Evolutionary conservation across 768 basidiomycete species (phyloP).

Genomic region (Lactifluus echinatus): DNA sequence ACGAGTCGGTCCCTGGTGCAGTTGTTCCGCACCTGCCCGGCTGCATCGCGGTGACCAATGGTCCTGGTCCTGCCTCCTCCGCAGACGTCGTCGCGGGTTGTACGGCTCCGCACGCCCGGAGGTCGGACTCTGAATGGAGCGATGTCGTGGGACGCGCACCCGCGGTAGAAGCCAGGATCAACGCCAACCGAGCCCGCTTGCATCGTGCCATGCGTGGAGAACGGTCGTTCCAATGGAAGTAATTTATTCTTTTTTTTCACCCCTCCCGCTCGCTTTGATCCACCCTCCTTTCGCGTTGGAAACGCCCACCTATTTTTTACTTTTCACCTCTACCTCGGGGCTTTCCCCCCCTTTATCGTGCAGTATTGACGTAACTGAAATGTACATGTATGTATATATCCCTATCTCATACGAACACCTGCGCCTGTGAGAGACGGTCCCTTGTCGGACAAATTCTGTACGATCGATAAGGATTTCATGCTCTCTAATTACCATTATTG

Average conservation of each 20-base stretch:
- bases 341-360: neutral
- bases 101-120: neutral
- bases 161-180: neutral
- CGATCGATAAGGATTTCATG: neutral
- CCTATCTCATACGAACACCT: neutral
- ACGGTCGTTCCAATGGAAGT: neutral
- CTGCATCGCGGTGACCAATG: constrained; percentile 7
- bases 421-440: neutral
- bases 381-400: neutral
- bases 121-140: neutral
- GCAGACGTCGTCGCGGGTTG: neutral
- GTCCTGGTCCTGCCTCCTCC: neutral
- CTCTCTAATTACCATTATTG: neutral
- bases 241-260: neutral
- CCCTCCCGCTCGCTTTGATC: neutral
- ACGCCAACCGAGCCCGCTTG: neutral
- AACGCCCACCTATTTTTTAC: neutral
- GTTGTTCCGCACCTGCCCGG: neutral
- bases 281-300: neutral
- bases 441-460: neutral
- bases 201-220: constrained; percentile 13
- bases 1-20: neutral
- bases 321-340: neutral
- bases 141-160: neutral
- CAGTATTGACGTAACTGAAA: neutral